Evolutionary conservation across 2,329 filamentous ascomycete genomes (phyloP), one percentile per base, ranked within the genome.

Genomic region (Sporothrix phasma): DNA sequence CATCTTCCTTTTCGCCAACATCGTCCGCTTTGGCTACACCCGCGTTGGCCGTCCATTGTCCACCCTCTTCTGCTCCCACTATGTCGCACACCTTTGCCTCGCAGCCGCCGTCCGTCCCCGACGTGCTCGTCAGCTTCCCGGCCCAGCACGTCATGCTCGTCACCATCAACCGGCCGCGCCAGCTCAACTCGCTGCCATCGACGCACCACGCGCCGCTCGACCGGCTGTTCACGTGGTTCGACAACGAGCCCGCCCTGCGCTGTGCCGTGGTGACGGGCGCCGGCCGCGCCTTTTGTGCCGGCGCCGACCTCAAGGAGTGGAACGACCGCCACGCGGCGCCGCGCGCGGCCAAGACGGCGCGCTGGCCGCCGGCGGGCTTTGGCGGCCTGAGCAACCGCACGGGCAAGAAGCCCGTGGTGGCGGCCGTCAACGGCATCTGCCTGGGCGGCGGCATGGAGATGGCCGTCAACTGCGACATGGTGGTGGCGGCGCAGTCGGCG

Each of bases 401-500:
- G 5, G 88, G 88, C 56, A 85, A 84, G 74, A 93, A 93, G 71
- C 89, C 89, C 5, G 80, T 93, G 63, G 81, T 93, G 31, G 88
- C 86, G 1, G 89, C 89, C 0, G 87, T 92, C 22, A 90, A 92
- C 71, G 89, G 89, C 6, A 77, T 88, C 19, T 89, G 87, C 65
- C 80, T 89, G 53, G 89, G 89, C 41, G 89, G 89, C 62, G 89
- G 88, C 1, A 86, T 89, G 74, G 89, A 93, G 77, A 90, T 92
- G 76, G 80, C 84, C 13, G 77, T 88, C 58, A 90, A 91, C 74
- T 83, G 82, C 67, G 90, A 94, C 76, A 76, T 93, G 64, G 81
- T 91, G 2, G 73, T 92, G 37, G 88, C 88, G 3, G 76, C 80
- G 2, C 72, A 75, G 3, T 70, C 72, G 13, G 87, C 88, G 0